Conservation (phyloP, 352 stramenopile genomes). For the Plasmopara muralis region DNA sequence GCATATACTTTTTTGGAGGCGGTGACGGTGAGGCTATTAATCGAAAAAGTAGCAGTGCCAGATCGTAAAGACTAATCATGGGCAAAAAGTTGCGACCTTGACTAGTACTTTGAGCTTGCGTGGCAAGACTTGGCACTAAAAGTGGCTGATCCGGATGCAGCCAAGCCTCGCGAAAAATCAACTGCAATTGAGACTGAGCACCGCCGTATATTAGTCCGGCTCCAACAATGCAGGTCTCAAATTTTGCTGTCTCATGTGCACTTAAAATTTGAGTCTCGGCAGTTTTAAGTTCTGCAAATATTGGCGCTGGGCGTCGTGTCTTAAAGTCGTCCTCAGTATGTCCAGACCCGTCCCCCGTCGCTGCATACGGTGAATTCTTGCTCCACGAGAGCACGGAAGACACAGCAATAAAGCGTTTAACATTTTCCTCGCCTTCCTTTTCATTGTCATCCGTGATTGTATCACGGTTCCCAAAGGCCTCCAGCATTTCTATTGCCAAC, state of each 20-base stretch:
- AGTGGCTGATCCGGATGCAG: slow-evolving; percentile 48
- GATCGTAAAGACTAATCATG: slow-evolving; percentile 80
- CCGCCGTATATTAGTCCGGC: slow-evolving; percentile 74
- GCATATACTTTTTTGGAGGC: slow-evolving; percentile 50
- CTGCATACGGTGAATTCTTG: slow-evolving; percentile 52
- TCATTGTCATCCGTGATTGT: slow-evolving; percentile 20
- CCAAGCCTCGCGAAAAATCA: slow-evolving; percentile 72
- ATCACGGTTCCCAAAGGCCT: slow-evolving; percentile 51
- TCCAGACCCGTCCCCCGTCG: slow-evolving; percentile 26
- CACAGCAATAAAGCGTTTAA: slow-evolving; percentile 70
- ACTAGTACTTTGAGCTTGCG: slow-evolving; percentile 19
- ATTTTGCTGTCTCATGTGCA: slow-evolving; percentile 44
- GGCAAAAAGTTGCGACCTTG: slow-evolving; percentile 62
- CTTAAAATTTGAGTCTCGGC: slow-evolving; percentile 80
- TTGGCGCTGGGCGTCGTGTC: slow-evolving; percentile 55
- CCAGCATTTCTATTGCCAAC: slow-evolving; percentile 51
- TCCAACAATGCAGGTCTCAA: slow-evolving; percentile 71
- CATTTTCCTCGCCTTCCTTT: slow-evolving; percentile 15
- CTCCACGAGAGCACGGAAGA: slow-evolving; percentile 78
- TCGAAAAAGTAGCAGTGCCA: slow-evolving; percentile 48
- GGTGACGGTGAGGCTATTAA: slow-evolving; percentile 29
- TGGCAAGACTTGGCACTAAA: slow-evolving; percentile 47
- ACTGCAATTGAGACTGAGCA: slow-evolving; percentile 52
- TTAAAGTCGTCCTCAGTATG: slow-evolving; percentile 79
- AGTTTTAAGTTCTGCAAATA: slow-evolving; percentile 74